Evolutionary conservation across 805 yeast species (phyloP), one percentile per base, ranked within the genome.

Genomic region (Pichia kluyveri): DNA sequence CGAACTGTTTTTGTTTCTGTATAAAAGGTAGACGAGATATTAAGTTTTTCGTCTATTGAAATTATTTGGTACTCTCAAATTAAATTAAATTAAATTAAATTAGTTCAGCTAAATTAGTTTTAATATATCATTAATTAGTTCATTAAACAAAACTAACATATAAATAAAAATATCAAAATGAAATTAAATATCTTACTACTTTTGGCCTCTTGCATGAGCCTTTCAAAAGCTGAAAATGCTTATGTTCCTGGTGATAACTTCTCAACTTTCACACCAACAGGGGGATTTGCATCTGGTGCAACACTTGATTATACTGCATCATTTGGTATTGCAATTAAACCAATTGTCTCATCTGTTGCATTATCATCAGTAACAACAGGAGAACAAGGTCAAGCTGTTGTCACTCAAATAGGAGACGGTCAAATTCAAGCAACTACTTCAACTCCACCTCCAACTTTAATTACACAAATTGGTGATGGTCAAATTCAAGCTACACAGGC

Each of bases 301-400:
- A 55, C 73, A 42, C 78, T 86, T 38, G 76, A 78, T 53, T 79
- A 76, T 68, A 51, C 75, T 19, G 63, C 70, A 40, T 60, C 73
- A 32, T 84, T 84, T 56, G 91, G 90, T 68, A 81, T 84, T 57
- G 84, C 83, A 45, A 78, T 83, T 49, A 70, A 72, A 46, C 75
- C 82, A 41, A 56, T 78, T 40, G 54, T 76, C 42, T 58, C 73
- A 10, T 61, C 67, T 34, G 68, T 69, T 32, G 44, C 52, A 10
- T 47, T 54, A 26, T 54, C 62, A 3, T 42, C 55, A 26, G 63
- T 51, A 36, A 42, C 54, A 17, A 51, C 53, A 8, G 19, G 45
- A n/a, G 17, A 39, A 12, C 47, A 57, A 31, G 48, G 53, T 18
- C 32, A 42, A 49, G 69, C 42, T 12, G 64, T 67, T 38, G 65